A percentile compares a stretch with the other conserved stretches of the same genome.
Conservation (phyloP, 768 basidiomycete genomes). For the Suillus clintonianus region DNA sequence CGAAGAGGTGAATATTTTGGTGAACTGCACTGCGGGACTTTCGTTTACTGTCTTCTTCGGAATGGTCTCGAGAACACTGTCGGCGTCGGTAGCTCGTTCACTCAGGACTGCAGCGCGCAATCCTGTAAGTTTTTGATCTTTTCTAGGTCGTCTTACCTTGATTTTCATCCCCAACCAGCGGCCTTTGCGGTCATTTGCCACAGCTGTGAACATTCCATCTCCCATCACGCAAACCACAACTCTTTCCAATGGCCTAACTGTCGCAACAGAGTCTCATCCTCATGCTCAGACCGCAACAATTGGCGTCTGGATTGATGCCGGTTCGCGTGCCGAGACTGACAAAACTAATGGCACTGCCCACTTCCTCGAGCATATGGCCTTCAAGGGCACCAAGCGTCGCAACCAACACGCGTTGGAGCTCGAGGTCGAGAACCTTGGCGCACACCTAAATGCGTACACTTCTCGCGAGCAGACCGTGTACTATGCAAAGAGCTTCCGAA, state of each 20-base stretch:
- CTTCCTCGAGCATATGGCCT: slow-evolving; percentile 98
- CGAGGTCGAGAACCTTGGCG: slow-evolving; percentile 97
- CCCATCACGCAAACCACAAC: slow-evolving; percentile 92
- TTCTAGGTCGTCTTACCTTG: not conserved
- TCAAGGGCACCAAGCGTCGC: slow-evolving; percentile 91
- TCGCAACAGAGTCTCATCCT: slow-evolving; percentile 89
- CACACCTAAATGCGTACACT: slow-evolving; percentile 97
- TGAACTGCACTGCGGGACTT: not conserved
- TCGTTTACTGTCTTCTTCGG: slow-evolving; percentile 23
- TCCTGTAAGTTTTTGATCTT: slow-evolving; percentile 29
- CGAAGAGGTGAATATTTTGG: slow-evolving; percentile 24
- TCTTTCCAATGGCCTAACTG: slow-evolving; percentile 91
- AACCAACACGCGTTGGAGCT: slow-evolving; percentile 90
- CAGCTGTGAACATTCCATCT: slow-evolving; percentile 59
- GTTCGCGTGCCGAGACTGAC: slow-evolving; percentile 94
- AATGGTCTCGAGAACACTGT: slow-evolving; percentile 50
- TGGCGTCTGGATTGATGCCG: slow-evolving; percentile 98
- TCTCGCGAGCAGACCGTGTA: slow-evolving; percentile 99
- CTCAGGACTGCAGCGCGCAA: slow-evolving; percentile 40
- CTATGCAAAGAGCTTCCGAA: slow-evolving; percentile 97
- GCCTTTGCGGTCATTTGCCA: slow-evolving; percentile 71
- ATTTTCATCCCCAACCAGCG: slow-evolving; percentile 35
- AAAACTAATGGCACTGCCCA: slow-evolving; percentile 95
- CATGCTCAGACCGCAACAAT: slow-evolving; percentile 97
- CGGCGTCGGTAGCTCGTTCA: slow-evolving; percentile 43